Base-by-base conservation (phyloP, 257 asterid species). In the Pogostemon cablin region DNA sequence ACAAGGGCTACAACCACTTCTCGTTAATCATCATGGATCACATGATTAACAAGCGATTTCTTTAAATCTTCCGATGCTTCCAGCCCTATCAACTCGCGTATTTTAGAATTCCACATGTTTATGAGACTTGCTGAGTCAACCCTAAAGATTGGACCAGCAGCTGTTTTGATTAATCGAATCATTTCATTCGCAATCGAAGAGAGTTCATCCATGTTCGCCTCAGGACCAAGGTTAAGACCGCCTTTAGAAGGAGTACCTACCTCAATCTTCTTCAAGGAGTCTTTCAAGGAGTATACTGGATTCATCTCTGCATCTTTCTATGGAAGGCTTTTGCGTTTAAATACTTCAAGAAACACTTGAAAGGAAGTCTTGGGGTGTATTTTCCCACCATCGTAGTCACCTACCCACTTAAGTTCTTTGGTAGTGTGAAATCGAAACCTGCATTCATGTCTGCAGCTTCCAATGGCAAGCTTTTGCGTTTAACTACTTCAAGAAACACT, bases 51-150 rank as follows among this genome's bases (percentile, higher is more conserved):
- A 17, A 87, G 75, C 6, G 85, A 81, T 70, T 76, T 87, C 66
- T 89, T 91, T 6, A 76, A 34, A 73, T 91, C 96, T 62, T 82
- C 83, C 12, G 71, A 68, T 62, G 75, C 78, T 59, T 72, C 75
- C 25, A 87, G 65, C 52, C 87, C 87, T 3, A 90, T 89, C 58
- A 89, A 71, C 79, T 89, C 95, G 63, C 75, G 70, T 76, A 89
- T 85, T 75, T 87, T 87, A 35, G 75, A 53, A 48, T 89, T 89
- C 96, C 93, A 89, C 38, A 88, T 90, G 77, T 89, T 87, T 66
- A 89, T 71, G 59, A 75, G 25, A 55, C 90, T 88, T 6, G 80
- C 82, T 38, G 65, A 67, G 79, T 85, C 87, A 7, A 89, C 93
- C 48, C 87, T 87, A 50, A 89, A 87, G 49, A 89, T 84, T 5